phyloP scores from a whole-genome alignment of 106 monocot genomes.

The Posidonia australis region DNA sequence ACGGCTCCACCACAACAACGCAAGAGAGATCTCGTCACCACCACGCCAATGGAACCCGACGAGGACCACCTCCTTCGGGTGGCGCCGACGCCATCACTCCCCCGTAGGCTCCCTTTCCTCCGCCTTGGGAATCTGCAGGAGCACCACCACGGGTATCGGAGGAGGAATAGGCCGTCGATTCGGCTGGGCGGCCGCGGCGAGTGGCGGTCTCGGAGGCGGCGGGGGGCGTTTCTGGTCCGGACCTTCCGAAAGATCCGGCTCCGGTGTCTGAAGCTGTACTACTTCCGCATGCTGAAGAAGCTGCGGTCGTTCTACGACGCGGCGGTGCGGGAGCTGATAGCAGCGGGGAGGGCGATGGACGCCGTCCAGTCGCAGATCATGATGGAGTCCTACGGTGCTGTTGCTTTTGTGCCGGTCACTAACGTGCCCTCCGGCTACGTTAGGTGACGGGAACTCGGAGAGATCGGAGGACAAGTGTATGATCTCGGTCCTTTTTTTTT shows the following conservation, averaged over 20 bases:
- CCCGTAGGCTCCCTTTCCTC: neutral
- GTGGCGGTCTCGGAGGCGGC: neutral
- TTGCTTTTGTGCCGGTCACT: constrained; percentile 6
- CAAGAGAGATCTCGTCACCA: neutral
- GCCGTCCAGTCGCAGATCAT: constrained; percentile 1
- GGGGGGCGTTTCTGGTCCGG: constrained; percentile 1
- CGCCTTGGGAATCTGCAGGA: too few relatives aligned
- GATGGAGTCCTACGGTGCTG: constrained; percentile 8
- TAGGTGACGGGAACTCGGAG: neutral
- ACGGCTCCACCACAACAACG: neutral
- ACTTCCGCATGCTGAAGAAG: neutral
- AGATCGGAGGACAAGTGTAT: too few relatives aligned
- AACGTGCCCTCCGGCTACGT: neutral
- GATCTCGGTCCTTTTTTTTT: too few relatives aligned
- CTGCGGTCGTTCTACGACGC: constrained; percentile 3
- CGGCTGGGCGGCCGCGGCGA: neutral
- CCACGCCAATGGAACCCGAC: neutral
- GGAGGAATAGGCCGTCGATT: constrained; percentile 12
- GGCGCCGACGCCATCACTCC: too few relatives aligned
- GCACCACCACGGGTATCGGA: neutral
- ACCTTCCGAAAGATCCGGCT: constrained; percentile 3
- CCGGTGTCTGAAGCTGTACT: constrained; percentile 10
- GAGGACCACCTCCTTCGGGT: neutral
- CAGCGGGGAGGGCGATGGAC: neutral
- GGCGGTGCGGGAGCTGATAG: constrained; percentile 1